These are phyloP conservation scores for Geosmithia putterillii DNA, from an alignment of 2,329 filamentous ascomycete genomes.

Conservation along the genomic window DNA sequence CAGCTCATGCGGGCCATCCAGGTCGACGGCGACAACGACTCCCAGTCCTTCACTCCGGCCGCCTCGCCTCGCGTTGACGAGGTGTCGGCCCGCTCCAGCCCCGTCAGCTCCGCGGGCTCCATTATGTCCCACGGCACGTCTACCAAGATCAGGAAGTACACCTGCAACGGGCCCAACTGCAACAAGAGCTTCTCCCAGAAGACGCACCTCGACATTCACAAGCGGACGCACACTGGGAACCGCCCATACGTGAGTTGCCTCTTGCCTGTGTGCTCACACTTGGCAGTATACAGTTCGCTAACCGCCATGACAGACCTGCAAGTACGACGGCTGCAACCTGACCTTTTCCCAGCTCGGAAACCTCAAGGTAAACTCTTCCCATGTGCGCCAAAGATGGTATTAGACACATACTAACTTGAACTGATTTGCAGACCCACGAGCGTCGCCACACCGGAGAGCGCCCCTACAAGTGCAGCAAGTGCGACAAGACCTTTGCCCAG, in stretches of 20 bases:
- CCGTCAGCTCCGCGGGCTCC: neutral
- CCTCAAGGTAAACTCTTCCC: conserved; percentile 50
- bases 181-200: conserved; percentile 79
- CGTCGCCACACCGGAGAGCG: conserved; percentile 79
- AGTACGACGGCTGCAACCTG: conserved; percentile 59
- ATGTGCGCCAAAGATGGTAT: neutral
- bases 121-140: conserved; percentile 9
- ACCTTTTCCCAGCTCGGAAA: conserved; percentile 86
- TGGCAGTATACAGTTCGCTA: neutral
- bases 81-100: neutral
- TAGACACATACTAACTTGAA: neutral
- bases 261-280: neutral
- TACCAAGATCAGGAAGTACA: conserved; percentile 44
- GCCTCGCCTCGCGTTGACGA: neutral
- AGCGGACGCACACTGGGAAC: conserved; percentile 74
- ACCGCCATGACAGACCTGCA: conserved; percentile 42
- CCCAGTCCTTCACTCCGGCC: neutral
- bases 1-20: conserved; percentile 84
- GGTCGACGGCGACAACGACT: conserved; percentile 29
- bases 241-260: conserved; percentile 67
- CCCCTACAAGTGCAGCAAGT: conserved; percentile 69
- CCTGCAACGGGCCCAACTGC: conserved; percentile 62
- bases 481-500: conserved; percentile 74
- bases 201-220: conserved; percentile 86
- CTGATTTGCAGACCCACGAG: conserved; percentile 56